These are phyloP conservation scores for Tarenaya hassleriana DNA, from an alignment of 345 rosid genomes.

Conservation along the genomic window DNA sequence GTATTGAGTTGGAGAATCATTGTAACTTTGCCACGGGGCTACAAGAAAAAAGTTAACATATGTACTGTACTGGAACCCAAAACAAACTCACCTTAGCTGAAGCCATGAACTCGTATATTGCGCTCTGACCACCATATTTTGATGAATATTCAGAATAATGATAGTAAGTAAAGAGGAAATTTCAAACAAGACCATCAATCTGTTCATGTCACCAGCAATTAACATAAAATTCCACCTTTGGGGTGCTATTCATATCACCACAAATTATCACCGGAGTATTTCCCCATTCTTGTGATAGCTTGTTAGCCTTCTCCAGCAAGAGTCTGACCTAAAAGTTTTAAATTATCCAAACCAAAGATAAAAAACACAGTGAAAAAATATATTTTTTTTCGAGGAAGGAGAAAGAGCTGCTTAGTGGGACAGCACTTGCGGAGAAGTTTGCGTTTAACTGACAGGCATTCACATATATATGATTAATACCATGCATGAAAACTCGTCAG, in stretches of 20 bases:
- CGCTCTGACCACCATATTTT: constrained; percentile 54
- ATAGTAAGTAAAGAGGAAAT: neutral
- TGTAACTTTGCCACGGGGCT: neutral
- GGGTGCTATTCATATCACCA: constrained; percentile 47
- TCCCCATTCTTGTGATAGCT: constrained; percentile 76
- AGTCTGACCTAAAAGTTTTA: constrained; percentile 49
- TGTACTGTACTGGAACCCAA: constrained; percentile 5
- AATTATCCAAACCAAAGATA: constrained; percentile 13
- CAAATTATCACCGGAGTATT: constrained; percentile 45
- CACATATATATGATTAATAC: constrained; percentile 8
- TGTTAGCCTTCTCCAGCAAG: constrained; percentile 68
- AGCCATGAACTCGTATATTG: constrained; percentile 68
- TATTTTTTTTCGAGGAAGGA: too few species aligned
- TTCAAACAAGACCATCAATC: constrained; percentile 6
- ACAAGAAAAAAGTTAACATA: neutral
- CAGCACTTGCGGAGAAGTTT: constrained; percentile 8
- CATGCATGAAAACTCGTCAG: constrained; percentile 3
- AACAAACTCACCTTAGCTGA: constrained; percentile 67
- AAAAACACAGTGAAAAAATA: neutral
- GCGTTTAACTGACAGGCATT: constrained; percentile 2
- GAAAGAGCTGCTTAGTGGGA: neutral
- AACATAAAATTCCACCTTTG: constrained; percentile 44
- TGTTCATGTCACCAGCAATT: neutral
- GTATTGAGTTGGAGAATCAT: constrained; percentile 3
- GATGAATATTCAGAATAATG: constrained; percentile 20